Base-by-base conservation (phyloP, 2,329 filamentous ascomycete genomes). In the Curvularia lunata region DNA sequence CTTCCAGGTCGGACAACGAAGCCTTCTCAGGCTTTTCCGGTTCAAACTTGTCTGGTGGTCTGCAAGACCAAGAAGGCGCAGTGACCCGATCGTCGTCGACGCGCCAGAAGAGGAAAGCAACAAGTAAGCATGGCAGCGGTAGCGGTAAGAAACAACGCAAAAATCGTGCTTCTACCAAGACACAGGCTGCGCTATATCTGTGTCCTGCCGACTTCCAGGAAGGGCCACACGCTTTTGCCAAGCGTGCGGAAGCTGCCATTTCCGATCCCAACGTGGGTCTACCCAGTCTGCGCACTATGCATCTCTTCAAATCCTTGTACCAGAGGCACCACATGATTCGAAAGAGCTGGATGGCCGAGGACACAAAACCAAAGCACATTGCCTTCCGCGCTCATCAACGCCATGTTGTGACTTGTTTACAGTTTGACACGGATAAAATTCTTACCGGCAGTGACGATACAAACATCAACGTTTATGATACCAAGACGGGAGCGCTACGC, bases 401-500 rank as follows among this genome's bases (percentile, higher is more conserved):
- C 32, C 94, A 98, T 79, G 95, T 99, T 60, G 96, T 99, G 51
- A 99, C 95, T 16, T 99, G 95, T 74, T 84, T 99, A 52, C 93
- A 99, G 75, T 99, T 99, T 69, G 95, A 99, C 72, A 91, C 93
- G 48, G 93, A 99, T 81, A 98, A 98, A 79, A 97, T 99, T 66
- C 85, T 99, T 66, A 99, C 95, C 1, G 95, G 95, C 25, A 98
- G 94, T 72, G 95, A 99, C 74, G 95, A 99, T 74, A 97, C 93
- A 4, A 88, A 97, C 62, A 99, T 99, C 70, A 93, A 99, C 69
- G 92, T 99, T 30, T 99, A 98, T 76, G 93, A 98, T 73, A 98
- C 95, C 12, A 96, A 95, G 79, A 97, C 93, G 0, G 95, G 95
- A 57, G 90, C 90, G 63, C 80, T 97, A 34, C 86, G 91, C 47